These are phyloP conservation scores for Kernera saxatilis DNA, from an alignment of 345 rosid species.

Conservation along the genomic window DNA sequence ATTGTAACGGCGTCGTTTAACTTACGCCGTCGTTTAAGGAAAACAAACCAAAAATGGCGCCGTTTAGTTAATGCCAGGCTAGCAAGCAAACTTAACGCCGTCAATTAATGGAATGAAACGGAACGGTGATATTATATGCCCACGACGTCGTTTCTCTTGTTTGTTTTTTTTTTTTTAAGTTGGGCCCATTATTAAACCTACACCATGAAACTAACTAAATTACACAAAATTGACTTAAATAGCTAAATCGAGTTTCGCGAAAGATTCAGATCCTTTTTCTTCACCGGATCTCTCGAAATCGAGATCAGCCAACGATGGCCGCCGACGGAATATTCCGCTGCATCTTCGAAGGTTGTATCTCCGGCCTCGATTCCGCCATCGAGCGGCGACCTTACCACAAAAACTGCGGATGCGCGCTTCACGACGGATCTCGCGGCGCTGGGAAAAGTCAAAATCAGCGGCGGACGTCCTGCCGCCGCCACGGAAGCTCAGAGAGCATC, in stretches of 20 bases:
- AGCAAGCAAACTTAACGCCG: too few species aligned
- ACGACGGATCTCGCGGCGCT: constrained; percentile 27
- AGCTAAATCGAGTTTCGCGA: neutral
- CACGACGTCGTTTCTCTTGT: too few species aligned
- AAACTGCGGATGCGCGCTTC: constrained; percentile 63
- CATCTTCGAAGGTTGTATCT: constrained; percentile 57
- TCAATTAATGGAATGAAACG: too few species aligned
- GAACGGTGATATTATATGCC: too few species aligned
- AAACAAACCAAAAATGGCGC: neutral
- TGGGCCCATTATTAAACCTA: neutral
- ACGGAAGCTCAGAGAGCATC: constrained; percentile 34
- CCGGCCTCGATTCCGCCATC: constrained; percentile 41
- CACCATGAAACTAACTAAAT: neutral
- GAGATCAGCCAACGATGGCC: constrained; percentile 41
- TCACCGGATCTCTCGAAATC: constrained; percentile 22
- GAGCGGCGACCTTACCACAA: constrained; percentile 72
- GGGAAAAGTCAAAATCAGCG: constrained; percentile 14
- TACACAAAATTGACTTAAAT: neutral
- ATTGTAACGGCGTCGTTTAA: neutral
- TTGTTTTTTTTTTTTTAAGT: too few species aligned
- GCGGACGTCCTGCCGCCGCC: constrained; percentile 28
- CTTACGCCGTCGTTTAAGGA: neutral
- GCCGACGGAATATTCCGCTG: constrained; percentile 56
- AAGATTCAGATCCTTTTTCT: constrained; percentile 2
- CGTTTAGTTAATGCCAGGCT: neutral